Evolutionary conservation across 805 yeast species (phyloP).

Genomic region (Metschnikowia matae): DNA sequence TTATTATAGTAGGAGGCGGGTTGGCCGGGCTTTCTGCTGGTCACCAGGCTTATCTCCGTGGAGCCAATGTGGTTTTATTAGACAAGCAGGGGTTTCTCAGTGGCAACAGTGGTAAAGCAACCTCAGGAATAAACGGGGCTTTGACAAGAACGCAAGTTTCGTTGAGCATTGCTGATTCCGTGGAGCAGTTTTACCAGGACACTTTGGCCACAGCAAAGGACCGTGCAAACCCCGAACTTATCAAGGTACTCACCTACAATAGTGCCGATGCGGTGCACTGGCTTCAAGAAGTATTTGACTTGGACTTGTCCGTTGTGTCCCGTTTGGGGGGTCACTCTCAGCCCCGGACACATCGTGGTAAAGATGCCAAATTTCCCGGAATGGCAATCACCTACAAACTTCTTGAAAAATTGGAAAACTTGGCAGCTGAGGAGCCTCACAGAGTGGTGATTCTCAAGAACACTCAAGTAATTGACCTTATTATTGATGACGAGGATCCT

Average conservation of each 20-base stretch:
- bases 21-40: slow-evolving; percentile 62
- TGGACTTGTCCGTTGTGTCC: slow-evolving; percentile 66
- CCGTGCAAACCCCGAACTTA: slow-evolving; percentile 55
- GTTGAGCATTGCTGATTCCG: slow-evolving; percentile 50
- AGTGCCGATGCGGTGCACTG: slow-evolving; percentile 69
- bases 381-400: slow-evolving; percentile 56
- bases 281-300: slow-evolving; percentile 59
- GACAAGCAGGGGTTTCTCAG: slow-evolving; percentile 61
- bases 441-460: slow-evolving; percentile 28
- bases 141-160: slow-evolving; percentile 56
- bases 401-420: slow-evolving; percentile 16
- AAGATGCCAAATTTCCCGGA: slow-evolving; percentile 60
- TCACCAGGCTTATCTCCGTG: slow-evolving; percentile 50
- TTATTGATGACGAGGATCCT: slow-evolving; percentile 26
- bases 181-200: slow-evolving; percentile 58
- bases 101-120: slow-evolving; percentile 65
- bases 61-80: slow-evolving; percentile 48
- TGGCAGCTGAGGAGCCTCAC: slow-evolving; percentile 32
- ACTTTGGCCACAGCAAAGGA: slow-evolving; percentile 63
- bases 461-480: slow-evolving; percentile 36
- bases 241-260: slow-evolving; percentile 55
- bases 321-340: slow-evolving; percentile 80
- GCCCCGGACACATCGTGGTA: slow-evolving; percentile 79
- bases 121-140: slow-evolving; percentile 73
- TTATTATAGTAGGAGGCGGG: slow-evolving; percentile 62